A percentile compares a stretch with the other conserved stretches of the same genome.
Evolutionary conservation across 352 stramenopile species (phyloP).

Genomic region (Globisporangium echinulatum): DNA sequence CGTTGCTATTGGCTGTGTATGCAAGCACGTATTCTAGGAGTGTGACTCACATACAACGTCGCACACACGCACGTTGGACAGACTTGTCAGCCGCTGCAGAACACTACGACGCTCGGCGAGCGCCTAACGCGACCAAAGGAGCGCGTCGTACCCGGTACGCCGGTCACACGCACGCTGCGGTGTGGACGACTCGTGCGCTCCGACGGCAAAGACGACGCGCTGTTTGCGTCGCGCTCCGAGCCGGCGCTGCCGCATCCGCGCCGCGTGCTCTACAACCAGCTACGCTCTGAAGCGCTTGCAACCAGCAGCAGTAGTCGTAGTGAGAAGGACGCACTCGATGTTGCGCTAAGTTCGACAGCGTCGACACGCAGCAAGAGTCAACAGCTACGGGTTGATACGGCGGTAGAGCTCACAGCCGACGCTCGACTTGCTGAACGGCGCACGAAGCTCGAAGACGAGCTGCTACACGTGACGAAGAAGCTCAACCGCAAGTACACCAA

Average conservation of each 20-base stretch:
- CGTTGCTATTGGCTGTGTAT: background rate
- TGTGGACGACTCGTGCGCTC: slow-evolving; percentile 32
- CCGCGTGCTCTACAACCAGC: slow-evolving; percentile 8
- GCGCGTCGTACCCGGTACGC: slow-evolving; percentile 29
- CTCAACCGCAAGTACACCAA: slow-evolving; percentile 69
- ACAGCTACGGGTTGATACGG: background rate
- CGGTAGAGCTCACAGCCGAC: background rate
- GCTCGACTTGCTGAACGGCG: slow-evolving; percentile 23
- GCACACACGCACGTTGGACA: background rate
- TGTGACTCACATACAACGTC: background rate
- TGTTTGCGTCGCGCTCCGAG: slow-evolving; percentile 19
- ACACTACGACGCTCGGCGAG: slow-evolving; percentile 39
- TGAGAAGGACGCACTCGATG: slow-evolving; percentile 12
- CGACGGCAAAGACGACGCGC: slow-evolving; percentile 14
- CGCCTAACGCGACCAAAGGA: slow-evolving; percentile 19
- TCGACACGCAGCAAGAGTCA: background rate
- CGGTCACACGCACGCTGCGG: slow-evolving; percentile 30
- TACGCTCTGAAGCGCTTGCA: slow-evolving; percentile 15
- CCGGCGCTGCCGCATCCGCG: slow-evolving; percentile 19
- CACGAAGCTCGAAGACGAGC: slow-evolving; percentile 34
- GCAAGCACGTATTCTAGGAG: no score
- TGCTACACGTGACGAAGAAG: slow-evolving; percentile 58
- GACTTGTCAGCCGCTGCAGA: slow-evolving; percentile 10
- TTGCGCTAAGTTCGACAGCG: slow-evolving; percentile 6
- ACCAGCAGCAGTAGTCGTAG: slow-evolving; percentile 6